Conservation (phyloP, 169 alveolate species). For the Cryptosporidium canis region DNA sequence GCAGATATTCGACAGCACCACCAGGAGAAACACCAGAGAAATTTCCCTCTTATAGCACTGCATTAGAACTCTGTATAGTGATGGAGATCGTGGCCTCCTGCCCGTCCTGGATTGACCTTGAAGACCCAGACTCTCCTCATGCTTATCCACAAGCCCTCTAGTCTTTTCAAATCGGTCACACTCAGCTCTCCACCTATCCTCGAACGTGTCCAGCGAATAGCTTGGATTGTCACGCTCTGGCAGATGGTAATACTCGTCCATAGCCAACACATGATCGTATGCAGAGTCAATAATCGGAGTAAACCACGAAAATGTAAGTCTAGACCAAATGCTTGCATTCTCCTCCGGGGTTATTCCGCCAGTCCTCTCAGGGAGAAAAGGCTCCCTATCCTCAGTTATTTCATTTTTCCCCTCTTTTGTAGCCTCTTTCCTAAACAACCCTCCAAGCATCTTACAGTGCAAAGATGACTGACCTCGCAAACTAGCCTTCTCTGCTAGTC, state of each 20-base stretch:
- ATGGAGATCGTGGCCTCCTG: not conserved
- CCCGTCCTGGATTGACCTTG: not conserved
- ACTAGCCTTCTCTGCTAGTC: not conserved
- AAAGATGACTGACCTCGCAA: not conserved
- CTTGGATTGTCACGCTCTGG: constrained; percentile 23
- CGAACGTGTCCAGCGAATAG: constrained; percentile 9
- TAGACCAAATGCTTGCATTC: constrained; percentile 29
- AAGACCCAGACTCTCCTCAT: not conserved
- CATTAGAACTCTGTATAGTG: constrained; percentile 9
- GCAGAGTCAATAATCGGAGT: constrained; percentile 46
- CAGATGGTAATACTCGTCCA: constrained; percentile 39
- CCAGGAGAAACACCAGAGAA: not conserved
- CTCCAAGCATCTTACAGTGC: constrained; percentile 2
- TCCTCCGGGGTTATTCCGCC: constrained; percentile 46
- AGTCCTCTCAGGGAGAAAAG: not conserved
- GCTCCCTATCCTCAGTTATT: not conserved
- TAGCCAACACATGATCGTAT: constrained; percentile 9
- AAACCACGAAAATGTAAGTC: constrained; percentile 66
- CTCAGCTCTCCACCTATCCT: constrained; percentile 28
- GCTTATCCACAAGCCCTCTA: not conserved
- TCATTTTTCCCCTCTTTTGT: not conserved
- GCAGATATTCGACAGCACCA: constrained; percentile 9
- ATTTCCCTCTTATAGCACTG: constrained; percentile 34
- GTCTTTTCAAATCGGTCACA: not conserved
- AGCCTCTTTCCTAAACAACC: not conserved